phyloP scores from a whole-genome alignment of 139 green algal species.

The Micromonas commoda region DNA sequence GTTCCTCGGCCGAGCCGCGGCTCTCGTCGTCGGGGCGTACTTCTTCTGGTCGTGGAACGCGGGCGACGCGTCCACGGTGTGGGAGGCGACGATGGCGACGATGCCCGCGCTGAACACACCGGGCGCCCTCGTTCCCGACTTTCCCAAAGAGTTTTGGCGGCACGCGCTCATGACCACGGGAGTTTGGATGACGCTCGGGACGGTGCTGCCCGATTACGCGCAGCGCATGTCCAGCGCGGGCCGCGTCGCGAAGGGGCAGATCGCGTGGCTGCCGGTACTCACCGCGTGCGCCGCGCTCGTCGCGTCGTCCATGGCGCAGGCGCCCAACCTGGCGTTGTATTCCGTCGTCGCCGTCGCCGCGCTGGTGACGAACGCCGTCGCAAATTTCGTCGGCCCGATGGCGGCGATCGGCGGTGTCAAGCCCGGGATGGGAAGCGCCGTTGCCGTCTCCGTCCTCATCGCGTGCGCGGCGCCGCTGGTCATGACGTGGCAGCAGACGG shows the following conservation, averaged over 20 bases:
- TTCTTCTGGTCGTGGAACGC: neutral
- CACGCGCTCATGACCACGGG: neutral
- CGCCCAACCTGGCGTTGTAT: neutral
- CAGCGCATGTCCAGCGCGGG: neutral
- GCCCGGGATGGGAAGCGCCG: neutral
- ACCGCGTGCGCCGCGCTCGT: neutral
- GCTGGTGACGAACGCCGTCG: conserved; percentile 2
- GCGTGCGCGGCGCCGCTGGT: neutral
- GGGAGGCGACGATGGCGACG: neutral
- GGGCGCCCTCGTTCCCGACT: neutral
- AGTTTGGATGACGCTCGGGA: conserved; percentile 6
- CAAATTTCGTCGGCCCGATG: conserved; percentile 1
- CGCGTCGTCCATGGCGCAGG: neutral
- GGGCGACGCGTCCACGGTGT: neutral
- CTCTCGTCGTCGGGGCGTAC: neutral
- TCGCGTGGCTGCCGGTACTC: neutral
- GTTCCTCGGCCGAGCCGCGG: neutral
- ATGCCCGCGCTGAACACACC: neutral
- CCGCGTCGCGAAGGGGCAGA: neutral
- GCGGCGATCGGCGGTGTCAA: neutral
- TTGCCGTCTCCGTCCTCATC: neutral
- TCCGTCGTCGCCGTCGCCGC: neutral
- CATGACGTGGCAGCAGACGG: conserved; percentile 5
- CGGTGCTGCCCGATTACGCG: neutral
- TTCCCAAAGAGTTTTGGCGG: conserved; percentile 1